Conservation (phyloP, 371 early-diverging fungal species). For the Mortierella sp. region DNA sequence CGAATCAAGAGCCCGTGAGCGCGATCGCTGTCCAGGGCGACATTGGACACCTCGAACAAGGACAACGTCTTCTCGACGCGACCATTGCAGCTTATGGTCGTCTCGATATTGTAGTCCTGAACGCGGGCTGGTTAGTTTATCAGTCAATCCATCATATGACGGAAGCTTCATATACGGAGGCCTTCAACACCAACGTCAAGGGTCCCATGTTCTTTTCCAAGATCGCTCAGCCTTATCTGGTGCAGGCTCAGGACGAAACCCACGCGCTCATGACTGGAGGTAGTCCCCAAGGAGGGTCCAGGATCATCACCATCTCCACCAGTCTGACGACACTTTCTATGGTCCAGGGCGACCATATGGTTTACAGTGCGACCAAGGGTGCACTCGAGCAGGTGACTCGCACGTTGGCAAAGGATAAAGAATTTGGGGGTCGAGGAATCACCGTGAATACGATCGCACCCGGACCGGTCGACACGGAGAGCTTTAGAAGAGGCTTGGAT, state of each 20-base stretch:
- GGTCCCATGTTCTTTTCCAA: constrained; percentile 32
- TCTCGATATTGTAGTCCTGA: constrained; percentile 35
- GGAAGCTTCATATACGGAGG: constrained; percentile 8
- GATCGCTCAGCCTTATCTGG: constrained; percentile 21
- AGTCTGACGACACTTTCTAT: constrained; percentile 14
- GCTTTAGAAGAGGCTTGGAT: constrained; percentile 5
- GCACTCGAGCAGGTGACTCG: constrained; percentile 35
- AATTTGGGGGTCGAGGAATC: constrained; percentile 22
- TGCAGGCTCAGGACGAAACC: constrained; percentile 1
- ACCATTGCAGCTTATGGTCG: constrained; percentile 26
- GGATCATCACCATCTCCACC: constrained; percentile 19
- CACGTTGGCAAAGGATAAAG: constrained; percentile 19
- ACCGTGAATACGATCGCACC: constrained; percentile 36
- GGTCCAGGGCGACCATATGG: constrained; percentile 9
- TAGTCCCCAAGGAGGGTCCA: neutral
- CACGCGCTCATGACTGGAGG: neutral
- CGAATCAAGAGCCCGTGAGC: neutral
- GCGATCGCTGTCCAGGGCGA: constrained; percentile 15
- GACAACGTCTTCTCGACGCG: neutral
- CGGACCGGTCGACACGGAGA: constrained; percentile 35
- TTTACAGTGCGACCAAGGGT: constrained; percentile 32
- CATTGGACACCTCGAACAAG: constrained; percentile 13
- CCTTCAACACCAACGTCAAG: constrained; percentile 25
- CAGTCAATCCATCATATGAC: constrained; percentile 21
- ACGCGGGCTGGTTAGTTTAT: constrained; percentile 29